Evolutionary conservation across 208 protist species (phyloP).

Genomic region (Wallacemonas collosoma): DNA sequence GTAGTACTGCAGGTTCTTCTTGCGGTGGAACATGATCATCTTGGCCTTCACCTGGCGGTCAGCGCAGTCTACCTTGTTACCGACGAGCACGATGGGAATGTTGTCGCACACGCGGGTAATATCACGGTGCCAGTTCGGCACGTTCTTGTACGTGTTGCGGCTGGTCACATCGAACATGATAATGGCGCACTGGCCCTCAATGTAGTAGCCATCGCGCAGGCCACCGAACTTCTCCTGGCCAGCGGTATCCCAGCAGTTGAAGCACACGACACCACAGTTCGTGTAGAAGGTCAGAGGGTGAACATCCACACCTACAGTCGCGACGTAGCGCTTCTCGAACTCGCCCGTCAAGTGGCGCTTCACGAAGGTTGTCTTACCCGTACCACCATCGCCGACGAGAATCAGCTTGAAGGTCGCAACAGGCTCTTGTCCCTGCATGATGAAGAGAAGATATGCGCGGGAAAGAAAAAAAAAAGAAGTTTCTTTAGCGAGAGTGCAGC

Average conservation of each 20-base stretch:
- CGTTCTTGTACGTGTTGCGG: constrained; percentile 99
- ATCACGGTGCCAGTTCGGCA: constrained; percentile 99
- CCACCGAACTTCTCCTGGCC: constrained; percentile 99
- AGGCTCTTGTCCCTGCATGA: constrained; percentile 21
- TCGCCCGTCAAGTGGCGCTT: constrained; percentile 99
- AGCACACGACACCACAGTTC: constrained; percentile 98
- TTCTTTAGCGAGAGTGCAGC: neutral
- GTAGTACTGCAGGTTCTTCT: constrained; percentile 99
- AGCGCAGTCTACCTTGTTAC: constrained; percentile 99
- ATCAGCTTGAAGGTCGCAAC: constrained; percentile 98
- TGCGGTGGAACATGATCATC: constrained; percentile 99
- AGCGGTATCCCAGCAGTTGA: constrained; percentile 99
- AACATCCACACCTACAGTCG: constrained; percentile 96
- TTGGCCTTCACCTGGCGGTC: constrained; percentile 99
- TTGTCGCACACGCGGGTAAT: constrained; percentile 99
- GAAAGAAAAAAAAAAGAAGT: constrained; percentile 2
- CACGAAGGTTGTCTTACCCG: constrained; percentile 99
- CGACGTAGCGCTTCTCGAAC: constrained; percentile 99
- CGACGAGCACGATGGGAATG: constrained; percentile 99
- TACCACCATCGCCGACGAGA: constrained; percentile 99
- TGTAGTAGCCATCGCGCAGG: constrained; percentile 99
- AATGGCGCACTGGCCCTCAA: constrained; percentile 99
- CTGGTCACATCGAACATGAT: constrained; percentile 99
- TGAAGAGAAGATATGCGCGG: neutral
- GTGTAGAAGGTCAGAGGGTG: constrained; percentile 99